phyloP scores from a whole-genome alignment of 164 flowering plant genomes.

The Berberis thunbergii region DNA sequence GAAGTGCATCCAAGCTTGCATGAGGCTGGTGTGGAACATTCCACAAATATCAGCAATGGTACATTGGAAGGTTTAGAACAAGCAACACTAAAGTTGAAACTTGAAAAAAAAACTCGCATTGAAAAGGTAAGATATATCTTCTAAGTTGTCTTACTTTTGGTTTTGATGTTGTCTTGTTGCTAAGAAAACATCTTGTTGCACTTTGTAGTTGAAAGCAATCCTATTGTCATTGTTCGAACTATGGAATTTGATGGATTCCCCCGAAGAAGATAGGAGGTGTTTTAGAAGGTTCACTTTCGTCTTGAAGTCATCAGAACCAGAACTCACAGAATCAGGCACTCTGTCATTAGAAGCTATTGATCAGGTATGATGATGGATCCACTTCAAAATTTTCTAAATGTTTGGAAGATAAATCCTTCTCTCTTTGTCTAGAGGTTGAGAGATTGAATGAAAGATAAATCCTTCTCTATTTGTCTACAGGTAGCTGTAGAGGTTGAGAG shows the following conservation, averaged over 20 bases:
- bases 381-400: not conserved
- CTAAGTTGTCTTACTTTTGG: not conserved
- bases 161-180: not conserved
- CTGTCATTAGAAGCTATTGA: constrained; percentile 67
- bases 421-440: constrained; percentile 47
- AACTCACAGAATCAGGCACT: constrained; percentile 47
- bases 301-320: constrained; percentile 41
- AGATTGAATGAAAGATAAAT: constrained; percentile 30
- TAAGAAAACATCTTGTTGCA: not conserved
- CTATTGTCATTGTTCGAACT: constrained; percentile 50
- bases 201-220: constrained; percentile 59
- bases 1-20: constrained; percentile 87
- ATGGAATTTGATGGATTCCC: constrained; percentile 87
- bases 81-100: constrained; percentile 48
- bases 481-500: constrained; percentile 48
- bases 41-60: constrained; percentile 61
- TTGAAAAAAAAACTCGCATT: constrained; percentile 53
- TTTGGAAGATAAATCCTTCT: constrained; percentile 2
- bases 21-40: constrained; percentile 38
- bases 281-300: constrained; percentile 38
- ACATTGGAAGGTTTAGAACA: constrained; percentile 70
- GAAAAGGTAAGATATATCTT: constrained; percentile 46
- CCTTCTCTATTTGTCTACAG: not conserved
- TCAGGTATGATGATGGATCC: constrained; percentile 35
- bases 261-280: constrained; percentile 43